A percentile compares a stretch with the other conserved stretches of the same genome.
phyloP scores from a whole-genome alignment of 495 filamentous ascomycete genomes.

The Aspergillus leporis region DNA sequence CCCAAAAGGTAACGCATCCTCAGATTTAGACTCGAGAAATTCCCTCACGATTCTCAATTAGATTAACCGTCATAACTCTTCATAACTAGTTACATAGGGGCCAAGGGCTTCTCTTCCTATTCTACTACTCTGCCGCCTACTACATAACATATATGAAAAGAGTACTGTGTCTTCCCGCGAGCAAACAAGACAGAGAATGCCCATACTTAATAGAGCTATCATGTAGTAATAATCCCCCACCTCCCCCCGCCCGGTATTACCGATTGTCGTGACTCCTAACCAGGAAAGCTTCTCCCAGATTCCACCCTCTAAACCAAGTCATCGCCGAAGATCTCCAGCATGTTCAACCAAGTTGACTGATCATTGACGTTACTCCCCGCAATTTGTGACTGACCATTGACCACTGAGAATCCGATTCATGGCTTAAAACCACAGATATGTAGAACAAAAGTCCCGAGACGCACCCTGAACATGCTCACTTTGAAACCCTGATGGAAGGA shows the following conservation, averaged over 20 bases:
- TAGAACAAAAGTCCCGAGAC: background rate
- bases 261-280: conserved; percentile 11
- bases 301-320: background rate
- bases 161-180: background rate
- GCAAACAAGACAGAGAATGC: no score
- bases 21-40: background rate
- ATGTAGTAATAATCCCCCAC: background rate
- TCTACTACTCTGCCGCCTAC: background rate
- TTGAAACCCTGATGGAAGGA: background rate
- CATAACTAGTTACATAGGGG: background rate
- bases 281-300: conserved; percentile 6
- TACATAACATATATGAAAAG: background rate
- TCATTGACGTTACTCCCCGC: conserved; percentile 1
- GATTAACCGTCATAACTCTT: background rate
- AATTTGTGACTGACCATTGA: background rate
- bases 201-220: no score
- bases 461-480: background rate
- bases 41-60: background rate
- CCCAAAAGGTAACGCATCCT: background rate
- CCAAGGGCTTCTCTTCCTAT: background rate
- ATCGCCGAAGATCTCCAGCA: conserved; percentile 2
- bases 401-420: background rate
- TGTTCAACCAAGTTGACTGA: background rate
- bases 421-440: background rate
- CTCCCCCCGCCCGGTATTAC: conserved; percentile 8